Base-by-base conservation (phyloP, 768 basidiomycete genomes). In the Dioszegia crocea region DNA sequence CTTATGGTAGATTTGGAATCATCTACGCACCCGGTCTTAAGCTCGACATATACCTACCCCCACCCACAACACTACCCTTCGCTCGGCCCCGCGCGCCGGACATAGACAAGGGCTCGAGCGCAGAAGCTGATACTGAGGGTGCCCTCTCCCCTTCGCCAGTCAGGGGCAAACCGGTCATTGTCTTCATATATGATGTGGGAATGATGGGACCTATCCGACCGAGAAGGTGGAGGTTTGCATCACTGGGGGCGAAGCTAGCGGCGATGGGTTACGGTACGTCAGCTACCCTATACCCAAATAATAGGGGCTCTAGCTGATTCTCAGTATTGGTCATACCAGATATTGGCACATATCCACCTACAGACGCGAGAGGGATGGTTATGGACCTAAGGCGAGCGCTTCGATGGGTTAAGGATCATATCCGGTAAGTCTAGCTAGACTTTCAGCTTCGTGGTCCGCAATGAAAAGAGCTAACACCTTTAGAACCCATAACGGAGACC, bases 241-340 rank as follows among this genome's bases (percentile, higher is more conserved):
- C 59, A 4, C 21, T 59, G 14, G 61, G 61, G 4, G 33, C 45
- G 5, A 52, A 49, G 26, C 39, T 63, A 19, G 41, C 50, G 6
- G 45, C 48, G 36, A 45, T 59, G 57, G 61, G 61, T 16, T 63
- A 59, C 43, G 50, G 61, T 59, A 21, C 40, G 61, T 59, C 29
- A 14, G 30, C 12, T 2, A 44, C 30, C n/a, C n/a, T 29, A 21
- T 29, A 24, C 21, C 19, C 14, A 19, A 23, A 4, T 45, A 1
- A 31, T 2, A 27, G 46, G 17, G 17, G 27, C 17, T 23, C 4
- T 23, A 36, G 9, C 26, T 19, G 11, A 55, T 39, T 41, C 5
- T 23, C 40, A 63, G 61, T 58, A 11, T 57, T 63, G 9, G 56
- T 70, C 11, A 59, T 70, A 9, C 68, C 68, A 1, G 59, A 65